A percentile compares a stretch with the other conserved stretches of the same genome.
phyloP scores from a whole-genome alignment of 2,329 filamentous ascomycete species.

The Trichoderma harzianum region DNA sequence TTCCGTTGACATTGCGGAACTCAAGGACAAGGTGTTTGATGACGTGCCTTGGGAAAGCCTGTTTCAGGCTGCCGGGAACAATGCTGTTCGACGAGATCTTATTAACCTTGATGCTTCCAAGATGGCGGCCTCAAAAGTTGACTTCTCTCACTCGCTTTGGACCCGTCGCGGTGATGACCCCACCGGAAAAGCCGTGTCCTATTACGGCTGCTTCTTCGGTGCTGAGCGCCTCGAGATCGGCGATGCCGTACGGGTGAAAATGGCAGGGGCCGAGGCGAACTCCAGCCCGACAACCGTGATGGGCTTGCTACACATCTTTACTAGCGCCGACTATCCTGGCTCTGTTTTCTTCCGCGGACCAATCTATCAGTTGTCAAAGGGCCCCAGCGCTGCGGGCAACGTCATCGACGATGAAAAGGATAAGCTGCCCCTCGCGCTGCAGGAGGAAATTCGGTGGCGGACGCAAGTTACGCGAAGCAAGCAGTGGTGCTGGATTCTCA shows the following conservation, averaged over 20 bases:
- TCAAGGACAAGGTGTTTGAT: conserved; percentile 40
- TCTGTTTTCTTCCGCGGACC: conserved; percentile 41
- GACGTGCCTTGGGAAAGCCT: conserved; percentile 42
- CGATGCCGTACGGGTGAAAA: conserved; percentile 48
- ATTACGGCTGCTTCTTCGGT: conserved; percentile 49
- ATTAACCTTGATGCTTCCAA: conserved; percentile 50
- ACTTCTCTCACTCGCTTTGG: conserved; percentile 50
- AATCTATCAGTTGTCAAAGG: conserved; percentile 36
- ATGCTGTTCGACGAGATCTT: conserved; percentile 39
- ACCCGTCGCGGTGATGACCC: conserved; percentile 33
- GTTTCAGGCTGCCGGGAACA: conserved; percentile 32
- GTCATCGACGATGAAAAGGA: conserved; percentile 38
- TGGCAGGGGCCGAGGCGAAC: conserved; percentile 37
- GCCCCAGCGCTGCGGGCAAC: conserved; percentile 26
- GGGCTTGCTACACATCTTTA: conserved; percentile 41
- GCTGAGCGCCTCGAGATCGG: conserved; percentile 47
- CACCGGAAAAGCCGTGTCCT: conserved; percentile 35
- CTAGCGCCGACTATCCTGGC: conserved; percentile 34
- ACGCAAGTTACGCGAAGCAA: conserved; percentile 32
- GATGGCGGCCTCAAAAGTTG: conserved; percentile 47
- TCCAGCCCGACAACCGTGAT: conserved; percentile 34
- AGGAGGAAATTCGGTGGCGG: conserved; percentile 41
- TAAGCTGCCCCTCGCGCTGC: conserved; percentile 40
- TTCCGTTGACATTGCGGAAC: conserved; percentile 36
- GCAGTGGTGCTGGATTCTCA: conserved; percentile 39